Evolutionary conservation across 257 asterid species (phyloP).

Genomic region (Echium plantagineum): DNA sequence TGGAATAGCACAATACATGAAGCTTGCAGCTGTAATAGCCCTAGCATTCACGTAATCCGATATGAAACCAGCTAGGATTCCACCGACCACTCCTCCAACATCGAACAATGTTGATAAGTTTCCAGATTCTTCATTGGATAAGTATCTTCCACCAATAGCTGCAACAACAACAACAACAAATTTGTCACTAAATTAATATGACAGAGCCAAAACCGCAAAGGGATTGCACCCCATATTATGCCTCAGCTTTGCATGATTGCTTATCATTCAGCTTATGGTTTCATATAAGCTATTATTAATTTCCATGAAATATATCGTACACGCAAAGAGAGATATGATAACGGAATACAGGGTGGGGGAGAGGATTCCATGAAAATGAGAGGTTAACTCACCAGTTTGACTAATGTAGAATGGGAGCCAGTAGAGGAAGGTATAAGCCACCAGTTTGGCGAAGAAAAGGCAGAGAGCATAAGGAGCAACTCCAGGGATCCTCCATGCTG

Average conservation of each 20-base stretch:
- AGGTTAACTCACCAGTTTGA: slow-evolving; percentile 58
- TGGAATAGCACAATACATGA: slow-evolving; percentile 93
- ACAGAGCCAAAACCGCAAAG: neutral
- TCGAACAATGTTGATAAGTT: slow-evolving; percentile 81
- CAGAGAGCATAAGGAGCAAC: slow-evolving; percentile 89
- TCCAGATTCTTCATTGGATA: slow-evolving; percentile 71
- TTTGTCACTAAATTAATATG: neutral
- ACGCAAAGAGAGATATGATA: too few relatives aligned
- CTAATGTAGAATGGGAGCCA: slow-evolving; percentile 97
- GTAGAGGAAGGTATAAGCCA: slow-evolving; percentile 83
- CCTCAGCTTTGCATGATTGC: too few relatives aligned
- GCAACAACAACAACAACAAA: slow-evolving; percentile 18
- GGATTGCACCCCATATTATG: too few relatives aligned
- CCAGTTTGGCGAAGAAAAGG: slow-evolving; percentile 85
- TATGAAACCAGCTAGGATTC: slow-evolving; percentile 83
- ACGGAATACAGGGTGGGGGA: too few relatives aligned
- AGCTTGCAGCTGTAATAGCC: slow-evolving; percentile 93
- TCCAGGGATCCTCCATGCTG: slow-evolving; percentile 93
- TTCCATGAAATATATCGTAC: too few relatives aligned
- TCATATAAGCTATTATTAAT: too few relatives aligned
- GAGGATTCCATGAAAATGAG: too few relatives aligned
- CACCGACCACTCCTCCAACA: slow-evolving; percentile 92
- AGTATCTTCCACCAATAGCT: slow-evolving; percentile 77
- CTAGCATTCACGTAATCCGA: slow-evolving; percentile 71
- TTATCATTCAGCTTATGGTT: too few relatives aligned